Conservation (phyloP, 371 early-diverging fungal species). For the Mucor racemosus region DNA sequence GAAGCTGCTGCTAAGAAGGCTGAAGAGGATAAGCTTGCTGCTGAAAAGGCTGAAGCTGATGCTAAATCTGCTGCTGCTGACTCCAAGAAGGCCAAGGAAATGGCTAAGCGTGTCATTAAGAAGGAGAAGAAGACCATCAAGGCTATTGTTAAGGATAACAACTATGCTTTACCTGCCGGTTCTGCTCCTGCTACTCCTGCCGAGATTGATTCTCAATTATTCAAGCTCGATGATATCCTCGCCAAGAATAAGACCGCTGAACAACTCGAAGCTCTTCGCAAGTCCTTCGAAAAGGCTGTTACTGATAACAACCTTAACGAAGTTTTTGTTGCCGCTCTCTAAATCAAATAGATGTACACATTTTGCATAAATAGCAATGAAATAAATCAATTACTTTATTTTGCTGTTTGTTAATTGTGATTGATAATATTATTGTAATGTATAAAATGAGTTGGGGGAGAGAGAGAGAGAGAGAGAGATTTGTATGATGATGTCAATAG, state of each 20-base stretch:
- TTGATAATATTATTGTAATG: background rate
- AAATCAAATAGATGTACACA: slow-evolving; percentile 8
- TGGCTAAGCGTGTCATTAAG: slow-evolving; percentile 80
- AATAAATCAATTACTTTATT: background rate
- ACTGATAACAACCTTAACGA: slow-evolving; percentile 58
- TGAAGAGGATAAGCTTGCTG: slow-evolving; percentile 52
- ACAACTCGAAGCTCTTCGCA: slow-evolving; percentile 60
- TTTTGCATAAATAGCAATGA: background rate
- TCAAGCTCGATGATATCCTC: slow-evolving; percentile 72
- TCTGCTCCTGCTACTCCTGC: slow-evolving; percentile 55
- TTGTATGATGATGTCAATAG: background rate
- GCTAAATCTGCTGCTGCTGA: slow-evolving; percentile 67
- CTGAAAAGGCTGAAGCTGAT: slow-evolving; percentile 63
- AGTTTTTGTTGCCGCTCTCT: slow-evolving; percentile 54
- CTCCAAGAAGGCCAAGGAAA: slow-evolving; percentile 76
- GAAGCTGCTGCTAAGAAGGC: slow-evolving; percentile 65
- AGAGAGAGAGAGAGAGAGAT: too few species aligned
- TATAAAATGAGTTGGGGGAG: background rate
- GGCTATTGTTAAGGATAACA: slow-evolving; percentile 77
- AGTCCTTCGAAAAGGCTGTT: slow-evolving; percentile 60
- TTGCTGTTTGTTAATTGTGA: background rate
- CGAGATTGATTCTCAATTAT: slow-evolving; percentile 66
- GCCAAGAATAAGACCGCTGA: slow-evolving; percentile 69
- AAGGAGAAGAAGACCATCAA: slow-evolving; percentile 93
- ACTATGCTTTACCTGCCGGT: slow-evolving; percentile 74